Base-by-base conservation (phyloP, 2,329 filamentous ascomycete genomes). In the Fusarium newnesense region DNA sequence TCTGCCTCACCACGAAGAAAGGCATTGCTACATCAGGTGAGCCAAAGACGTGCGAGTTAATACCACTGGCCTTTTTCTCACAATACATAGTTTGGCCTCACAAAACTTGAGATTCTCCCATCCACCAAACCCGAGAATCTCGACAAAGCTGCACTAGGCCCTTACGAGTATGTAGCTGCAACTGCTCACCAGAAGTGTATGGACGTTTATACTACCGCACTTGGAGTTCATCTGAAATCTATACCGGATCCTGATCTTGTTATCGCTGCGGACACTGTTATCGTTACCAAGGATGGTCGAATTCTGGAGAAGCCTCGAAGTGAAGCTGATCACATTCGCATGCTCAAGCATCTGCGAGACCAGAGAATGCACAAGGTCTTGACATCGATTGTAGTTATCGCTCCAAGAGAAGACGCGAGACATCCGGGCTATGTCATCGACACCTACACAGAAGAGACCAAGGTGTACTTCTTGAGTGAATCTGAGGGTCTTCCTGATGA, bases 281-380 rank as follows among this genome's bases (percentile, higher is more conserved):
- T 99, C 70, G 93, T 96, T 19, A 92, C 91, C 15, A 87, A 90
- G 16, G 85, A 89, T 44, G 95, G 95, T 1, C 86, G 89, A 59
- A 94, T 99, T 60, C 85, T 99, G 6, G 96, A 99, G 86, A 99
- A 99, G 85, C 96, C 96, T 16, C 87, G 91, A 60, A 93, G 86
- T 70, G 94, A 96, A 82, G 89, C 88, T 10, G 92, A 97, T 46
- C 96, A 99, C 82, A 85, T 95, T 49, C 85, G 88, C 36, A 98
- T 97, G 94, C 85, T 99, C 70, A 92, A 92, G 81, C 88, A 90
- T 81, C 85, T 99, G 78, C 87, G 96, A 46, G 94, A 98, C 83
- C 91, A 91, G 50, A 86, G 88, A 37, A 83, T 89, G 73, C 96
- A 98, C 84, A 92, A 92, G 76, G 95, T 97, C 19, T 92, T 94